phyloP scores from a whole-genome alignment of 2,329 filamentous ascomycete genomes.

The Paracoccidioides lutzii region DNA sequence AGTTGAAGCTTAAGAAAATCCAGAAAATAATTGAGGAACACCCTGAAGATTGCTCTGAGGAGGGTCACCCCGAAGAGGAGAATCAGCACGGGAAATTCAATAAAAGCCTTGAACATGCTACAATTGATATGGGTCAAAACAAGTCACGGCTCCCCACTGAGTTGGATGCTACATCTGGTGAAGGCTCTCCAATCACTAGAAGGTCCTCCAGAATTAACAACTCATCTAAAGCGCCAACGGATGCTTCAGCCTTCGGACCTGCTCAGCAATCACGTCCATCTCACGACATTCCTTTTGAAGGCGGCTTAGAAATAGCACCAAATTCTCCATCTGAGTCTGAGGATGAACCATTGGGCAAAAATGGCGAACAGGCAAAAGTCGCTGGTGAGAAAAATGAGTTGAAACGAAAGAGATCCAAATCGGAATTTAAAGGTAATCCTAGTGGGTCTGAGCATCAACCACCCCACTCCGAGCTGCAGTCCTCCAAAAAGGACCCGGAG shows the following conservation, averaged over 20 bases:
- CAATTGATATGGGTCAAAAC: not conserved
- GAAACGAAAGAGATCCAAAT: not conserved
- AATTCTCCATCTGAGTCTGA: not conserved
- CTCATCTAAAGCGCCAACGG: not conserved
- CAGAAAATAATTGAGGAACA: not conserved
- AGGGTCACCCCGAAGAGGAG: not conserved
- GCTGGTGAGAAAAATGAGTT: not conserved
- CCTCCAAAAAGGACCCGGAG: too few relatives aligned
- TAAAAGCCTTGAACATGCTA: not conserved
- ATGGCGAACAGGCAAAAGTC: not conserved
- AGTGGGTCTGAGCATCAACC: not conserved
- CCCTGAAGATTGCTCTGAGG: not conserved
- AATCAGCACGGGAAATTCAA: not conserved
- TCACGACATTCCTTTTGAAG: not conserved
- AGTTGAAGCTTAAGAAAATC: not conserved
- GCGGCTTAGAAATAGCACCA: not conserved
- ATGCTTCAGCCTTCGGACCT: not conserved
- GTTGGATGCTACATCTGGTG: not conserved
- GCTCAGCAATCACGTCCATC: not conserved
- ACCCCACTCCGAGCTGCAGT: not conserved
- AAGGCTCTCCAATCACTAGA: not conserved
- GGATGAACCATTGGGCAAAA: not conserved
- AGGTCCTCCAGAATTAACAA: too few relatives aligned
- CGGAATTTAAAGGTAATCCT: not conserved
- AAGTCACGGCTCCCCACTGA: not conserved